phyloP scores from a whole-genome alignment of 73 alveolate genomes.

The Tetrahymena thermophila region DNA sequence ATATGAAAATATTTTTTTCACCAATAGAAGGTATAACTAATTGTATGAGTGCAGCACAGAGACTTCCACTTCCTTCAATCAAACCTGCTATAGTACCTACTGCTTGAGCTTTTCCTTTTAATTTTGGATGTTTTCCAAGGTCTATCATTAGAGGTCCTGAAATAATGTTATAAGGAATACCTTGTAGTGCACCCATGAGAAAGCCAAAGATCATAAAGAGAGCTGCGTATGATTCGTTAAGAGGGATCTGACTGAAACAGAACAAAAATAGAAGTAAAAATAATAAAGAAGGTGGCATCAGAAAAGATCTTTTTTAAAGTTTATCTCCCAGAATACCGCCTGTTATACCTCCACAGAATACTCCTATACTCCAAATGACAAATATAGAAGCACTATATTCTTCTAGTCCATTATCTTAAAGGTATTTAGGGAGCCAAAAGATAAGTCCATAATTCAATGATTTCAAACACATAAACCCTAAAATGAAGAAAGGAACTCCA shows the following conservation, averaged over 20 bases:
- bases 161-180: background rate
- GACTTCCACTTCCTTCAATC: background rate
- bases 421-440: background rate
- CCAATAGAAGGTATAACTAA: background rate
- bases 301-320: background rate
- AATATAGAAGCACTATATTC: background rate
- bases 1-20: background rate
- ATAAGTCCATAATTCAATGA: background rate
- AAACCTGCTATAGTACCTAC: background rate
- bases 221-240: background rate
- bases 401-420: background rate
- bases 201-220: background rate
- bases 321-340: background rate
- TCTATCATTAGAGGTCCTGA: background rate
- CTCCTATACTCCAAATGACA: background rate
- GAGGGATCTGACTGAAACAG: background rate
- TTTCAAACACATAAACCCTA: background rate
- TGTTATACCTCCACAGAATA: background rate
- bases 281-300: background rate
- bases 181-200: background rate
- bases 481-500: background rate
- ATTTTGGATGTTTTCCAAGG: background rate
- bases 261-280: background rate
- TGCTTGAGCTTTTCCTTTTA: background rate
- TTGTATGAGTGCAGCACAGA: background rate